phyloP scores from a whole-genome alignment of 306 rosid species.

The Gillenia trifoliata region DNA sequence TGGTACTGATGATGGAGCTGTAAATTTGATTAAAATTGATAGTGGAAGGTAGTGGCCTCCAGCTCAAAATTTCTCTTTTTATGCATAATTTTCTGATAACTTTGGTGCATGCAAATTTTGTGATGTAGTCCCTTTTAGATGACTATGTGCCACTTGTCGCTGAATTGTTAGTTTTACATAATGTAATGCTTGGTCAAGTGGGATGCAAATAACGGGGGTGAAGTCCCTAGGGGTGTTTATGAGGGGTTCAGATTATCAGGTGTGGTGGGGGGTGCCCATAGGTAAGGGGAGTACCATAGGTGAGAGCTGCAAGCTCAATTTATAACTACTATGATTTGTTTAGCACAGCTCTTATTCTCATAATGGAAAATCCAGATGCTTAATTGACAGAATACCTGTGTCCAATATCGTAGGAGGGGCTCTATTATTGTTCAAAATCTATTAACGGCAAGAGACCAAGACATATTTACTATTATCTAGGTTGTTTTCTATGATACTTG shows the following conservation, averaged over 20 bases:
- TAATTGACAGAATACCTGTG: not conserved
- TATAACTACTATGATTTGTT: not conserved
- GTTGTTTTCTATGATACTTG: not conserved
- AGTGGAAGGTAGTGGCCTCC: slow-evolving; percentile 65
- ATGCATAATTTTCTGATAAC: slow-evolving; percentile 2
- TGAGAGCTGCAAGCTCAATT: not conserved
- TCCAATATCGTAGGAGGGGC: not conserved
- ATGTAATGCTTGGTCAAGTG: not conserved
- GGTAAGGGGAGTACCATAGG: not conserved
- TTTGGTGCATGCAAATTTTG: slow-evolving; percentile 15
- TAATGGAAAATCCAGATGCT: not conserved
- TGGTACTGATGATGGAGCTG: slow-evolving; percentile 97
- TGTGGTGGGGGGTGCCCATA: not conserved
- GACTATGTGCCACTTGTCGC: slow-evolving; percentile 8
- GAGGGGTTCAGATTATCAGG: not conserved
- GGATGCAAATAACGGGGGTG: not conserved
- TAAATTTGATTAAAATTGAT: slow-evolving; percentile 83
- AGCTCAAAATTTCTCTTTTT: slow-evolving; percentile 6
- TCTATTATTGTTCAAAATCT: not conserved
- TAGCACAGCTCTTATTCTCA: not conserved
- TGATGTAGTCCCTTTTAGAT: slow-evolving; percentile 10
- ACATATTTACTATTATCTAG: not conserved
- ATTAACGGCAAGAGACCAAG: not conserved
- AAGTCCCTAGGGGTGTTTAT: not conserved
- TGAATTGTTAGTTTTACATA: not conserved